A percentile compares a stretch with the other conserved stretches of the same genome.
Conservation (phyloP, 441 rosid species). For the Bruguiera hainesii region DNA sequence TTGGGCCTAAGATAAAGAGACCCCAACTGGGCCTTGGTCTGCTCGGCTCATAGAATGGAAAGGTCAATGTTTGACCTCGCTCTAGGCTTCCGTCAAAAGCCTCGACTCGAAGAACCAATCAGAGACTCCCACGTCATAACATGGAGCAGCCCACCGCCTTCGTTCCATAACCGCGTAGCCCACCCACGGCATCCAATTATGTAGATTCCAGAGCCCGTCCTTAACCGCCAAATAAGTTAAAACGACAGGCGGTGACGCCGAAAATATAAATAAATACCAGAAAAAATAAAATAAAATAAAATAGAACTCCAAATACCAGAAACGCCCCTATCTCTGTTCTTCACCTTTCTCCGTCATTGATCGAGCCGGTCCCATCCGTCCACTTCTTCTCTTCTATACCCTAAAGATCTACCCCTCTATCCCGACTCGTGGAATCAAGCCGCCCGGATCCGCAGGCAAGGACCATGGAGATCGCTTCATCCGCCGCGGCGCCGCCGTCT, state of each 20-base stretch:
- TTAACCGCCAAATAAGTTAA: too few relatives aligned
- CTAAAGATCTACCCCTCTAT: not conserved
- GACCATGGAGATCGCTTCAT: conserved; percentile 50
- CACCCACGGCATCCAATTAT: conserved; percentile 1
- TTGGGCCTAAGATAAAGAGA: too few relatives aligned
- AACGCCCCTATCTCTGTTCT: not conserved
- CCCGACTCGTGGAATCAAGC: conserved; percentile 2
- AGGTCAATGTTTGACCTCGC: too few relatives aligned
- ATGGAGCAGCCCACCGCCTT: not conserved
- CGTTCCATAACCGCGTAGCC: not conserved
- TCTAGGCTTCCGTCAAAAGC: too few relatives aligned
- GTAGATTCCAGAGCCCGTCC: too few relatives aligned
- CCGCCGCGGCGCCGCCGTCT: conserved; percentile 12
- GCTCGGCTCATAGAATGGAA: too few relatives aligned
- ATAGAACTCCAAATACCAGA: not conserved
- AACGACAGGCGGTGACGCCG: too few relatives aligned
- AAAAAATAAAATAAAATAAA: not conserved
- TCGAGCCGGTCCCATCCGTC: not conserved
- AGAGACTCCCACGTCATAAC: not conserved
- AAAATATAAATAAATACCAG: not conserved
- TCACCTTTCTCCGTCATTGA: not conserved
- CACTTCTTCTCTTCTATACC: not conserved
- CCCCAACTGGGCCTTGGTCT: too few relatives aligned
- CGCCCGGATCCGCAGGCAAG: not conserved
- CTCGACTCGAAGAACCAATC: not conserved